These are phyloP conservation scores for Penicillium cataractarum DNA, from an alignment of 495 filamentous ascomycete species.

Conservation along the genomic window DNA sequence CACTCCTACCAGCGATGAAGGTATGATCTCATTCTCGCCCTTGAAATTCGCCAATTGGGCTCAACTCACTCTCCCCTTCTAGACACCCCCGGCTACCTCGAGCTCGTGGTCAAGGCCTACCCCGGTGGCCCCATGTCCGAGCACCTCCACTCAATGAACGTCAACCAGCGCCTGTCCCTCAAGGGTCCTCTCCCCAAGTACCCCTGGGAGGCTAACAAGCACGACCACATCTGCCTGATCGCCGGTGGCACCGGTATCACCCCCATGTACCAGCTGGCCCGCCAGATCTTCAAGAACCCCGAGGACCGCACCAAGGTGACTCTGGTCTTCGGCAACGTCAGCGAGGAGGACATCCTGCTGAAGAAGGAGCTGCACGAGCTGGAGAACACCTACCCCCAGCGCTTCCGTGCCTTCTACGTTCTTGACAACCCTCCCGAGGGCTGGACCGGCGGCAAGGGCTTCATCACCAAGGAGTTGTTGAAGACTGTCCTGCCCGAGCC, in stretches of 20 bases:
- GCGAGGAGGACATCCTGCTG: slow-evolving; percentile 84
- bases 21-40: slow-evolving; percentile 45
- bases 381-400: slow-evolving; percentile 91
- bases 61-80: slow-evolving; percentile 1
- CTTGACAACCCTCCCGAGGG: slow-evolving; percentile 83
- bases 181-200: slow-evolving; percentile 98
- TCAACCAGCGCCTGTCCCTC: slow-evolving; percentile 79
- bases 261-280: slow-evolving; percentile 85
- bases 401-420: slow-evolving; percentile 88
- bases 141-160: slow-evolving; percentile 80
- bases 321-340: slow-evolving; percentile 85
- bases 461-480: slow-evolving; percentile 82
- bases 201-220: slow-evolving; percentile 89
- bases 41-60: neutral
- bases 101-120: slow-evolving; percentile 91
- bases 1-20: slow-evolving; percentile 87
- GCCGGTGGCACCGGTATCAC: slow-evolving; percentile 96
- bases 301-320: slow-evolving; percentile 96
- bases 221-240: slow-evolving; percentile 87
- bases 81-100: slow-evolving; percentile 77
- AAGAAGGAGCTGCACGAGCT: slow-evolving; percentile 79
- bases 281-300: slow-evolving; percentile 91
- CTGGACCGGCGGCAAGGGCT: slow-evolving; percentile 77
- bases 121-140: slow-evolving; percentile 87
- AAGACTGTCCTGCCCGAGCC: slow-evolving; percentile 93